A percentile compares a stretch with the other conserved stretches of the same genome.
phyloP scores from a whole-genome alignment of 2,329 filamentous ascomycete genomes.

The Ophioceras dolichostomum region DNA sequence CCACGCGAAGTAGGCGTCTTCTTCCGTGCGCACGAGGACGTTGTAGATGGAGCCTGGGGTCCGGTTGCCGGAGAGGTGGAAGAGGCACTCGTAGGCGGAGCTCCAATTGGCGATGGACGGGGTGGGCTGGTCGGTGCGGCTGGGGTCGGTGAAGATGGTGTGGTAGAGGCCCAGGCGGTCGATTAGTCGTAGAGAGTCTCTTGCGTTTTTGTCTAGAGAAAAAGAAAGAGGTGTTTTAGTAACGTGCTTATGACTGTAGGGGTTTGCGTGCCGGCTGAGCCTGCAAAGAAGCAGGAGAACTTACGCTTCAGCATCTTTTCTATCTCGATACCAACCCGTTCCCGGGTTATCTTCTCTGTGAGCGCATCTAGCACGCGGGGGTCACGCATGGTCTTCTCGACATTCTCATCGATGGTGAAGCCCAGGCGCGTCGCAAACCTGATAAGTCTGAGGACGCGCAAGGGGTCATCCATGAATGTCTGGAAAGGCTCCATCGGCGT shows the following conservation, averaged over 20 bases:
- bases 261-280: too few relatives aligned
- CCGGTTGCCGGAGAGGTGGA: conserved; percentile 30
- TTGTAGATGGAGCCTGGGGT: conserved; percentile 34
- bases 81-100: conserved; percentile 51
- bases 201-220: conserved; percentile 48
- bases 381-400: conserved; percentile 64
- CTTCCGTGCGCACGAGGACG: conserved; percentile 46
- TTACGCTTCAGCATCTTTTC: conserved; percentile 80
- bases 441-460: conserved; percentile 76
- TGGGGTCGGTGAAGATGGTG: conserved; percentile 62
- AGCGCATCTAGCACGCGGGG: conserved; percentile 66
- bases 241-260: too few relatives aligned
- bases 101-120: conserved; percentile 51
- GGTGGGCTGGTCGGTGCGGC: conserved; percentile 31
- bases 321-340: conserved; percentile 75
- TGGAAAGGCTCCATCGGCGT: conserved; percentile 82
- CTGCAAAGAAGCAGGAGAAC: background rate
- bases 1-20: conserved; percentile 66
- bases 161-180: conserved; percentile 56
- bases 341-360: conserved; percentile 81
- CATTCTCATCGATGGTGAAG: conserved; percentile 63
- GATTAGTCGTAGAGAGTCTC: conserved; percentile 50
- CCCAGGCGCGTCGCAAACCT: conserved; percentile 78
- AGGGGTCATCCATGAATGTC: conserved; percentile 88
- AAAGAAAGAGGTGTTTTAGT: too few relatives aligned